Percentiles rank a stretch among this genome's conserved stretches.
Conservation (phyloP, 2,329 filamentous ascomycete species). For the Xylaria multiplex region DNA sequence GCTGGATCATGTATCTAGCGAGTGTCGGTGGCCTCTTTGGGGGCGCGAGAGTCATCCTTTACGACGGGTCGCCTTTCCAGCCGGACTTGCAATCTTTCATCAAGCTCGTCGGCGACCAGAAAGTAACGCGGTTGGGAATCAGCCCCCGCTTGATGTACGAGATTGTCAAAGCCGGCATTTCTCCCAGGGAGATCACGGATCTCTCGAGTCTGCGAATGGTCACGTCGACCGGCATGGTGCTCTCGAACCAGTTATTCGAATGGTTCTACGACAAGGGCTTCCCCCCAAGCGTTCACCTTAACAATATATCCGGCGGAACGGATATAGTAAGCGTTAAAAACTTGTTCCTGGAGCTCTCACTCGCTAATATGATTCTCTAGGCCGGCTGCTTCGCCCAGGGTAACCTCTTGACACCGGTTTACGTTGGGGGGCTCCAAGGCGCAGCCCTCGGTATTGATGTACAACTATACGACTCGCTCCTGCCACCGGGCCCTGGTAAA, state of each 20-base stretch:
- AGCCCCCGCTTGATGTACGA: slow-evolving; percentile 82
- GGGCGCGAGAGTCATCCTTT: slow-evolving; percentile 74
- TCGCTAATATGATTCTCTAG: slow-evolving; percentile 46
- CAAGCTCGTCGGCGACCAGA: slow-evolving; percentile 68
- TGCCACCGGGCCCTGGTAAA: slow-evolving; percentile 57
- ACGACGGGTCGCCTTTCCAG: slow-evolving; percentile 83
- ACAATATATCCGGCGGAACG: slow-evolving; percentile 81
- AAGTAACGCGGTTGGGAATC: slow-evolving; percentile 77
- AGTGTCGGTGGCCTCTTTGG: slow-evolving; percentile 67
- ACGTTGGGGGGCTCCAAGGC: slow-evolving; percentile 64
- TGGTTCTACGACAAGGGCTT: slow-evolving; percentile 82
- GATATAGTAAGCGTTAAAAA: slow-evolving; percentile 67
- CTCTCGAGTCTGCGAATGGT: slow-evolving; percentile 70
- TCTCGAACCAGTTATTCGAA: slow-evolving; percentile 79
- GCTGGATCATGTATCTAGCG: slow-evolving; percentile 89
- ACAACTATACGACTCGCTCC: slow-evolving; percentile 71
- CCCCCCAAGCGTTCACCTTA: slow-evolving; percentile 71
- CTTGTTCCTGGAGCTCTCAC: not conserved
- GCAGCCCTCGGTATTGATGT: slow-evolving; percentile 61
- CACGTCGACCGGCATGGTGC: slow-evolving; percentile 82
- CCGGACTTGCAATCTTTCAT: slow-evolving; percentile 74
- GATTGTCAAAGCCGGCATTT: slow-evolving; percentile 70
- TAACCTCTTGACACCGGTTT: slow-evolving; percentile 75
- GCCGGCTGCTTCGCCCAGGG: slow-evolving; percentile 70
- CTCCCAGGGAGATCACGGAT: slow-evolving; percentile 70